A percentile compares a stretch with the other conserved stretches of the same genome.
These are phyloP conservation scores for Mycena capillaripes DNA, from an alignment of 768 basidiomycete genomes.

Conservation along the genomic window DNA sequence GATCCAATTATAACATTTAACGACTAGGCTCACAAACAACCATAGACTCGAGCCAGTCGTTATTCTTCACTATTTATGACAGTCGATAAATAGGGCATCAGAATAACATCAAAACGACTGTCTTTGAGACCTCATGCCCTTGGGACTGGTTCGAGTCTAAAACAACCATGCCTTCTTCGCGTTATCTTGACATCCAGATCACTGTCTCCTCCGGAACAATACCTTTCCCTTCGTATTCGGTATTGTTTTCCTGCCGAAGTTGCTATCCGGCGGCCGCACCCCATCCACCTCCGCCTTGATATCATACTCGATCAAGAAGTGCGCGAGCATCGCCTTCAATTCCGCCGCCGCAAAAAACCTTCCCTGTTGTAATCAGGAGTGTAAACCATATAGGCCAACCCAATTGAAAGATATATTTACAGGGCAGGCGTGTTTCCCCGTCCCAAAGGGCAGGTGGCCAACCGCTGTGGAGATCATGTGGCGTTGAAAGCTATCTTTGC, in stretches of 20 bases:
- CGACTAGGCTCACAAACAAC: too few relatives aligned
- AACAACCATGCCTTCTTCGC: too few relatives aligned
- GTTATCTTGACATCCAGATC: too few relatives aligned
- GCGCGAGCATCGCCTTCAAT: slow-evolving; percentile 62
- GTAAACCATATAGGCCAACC: too few relatives aligned
- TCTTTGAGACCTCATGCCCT: too few relatives aligned
- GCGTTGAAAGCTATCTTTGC: slow-evolving; percentile 35
- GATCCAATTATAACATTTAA: too few relatives aligned
- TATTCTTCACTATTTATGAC: too few relatives aligned
- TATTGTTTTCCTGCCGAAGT: background rate
- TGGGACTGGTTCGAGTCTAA: too few relatives aligned
- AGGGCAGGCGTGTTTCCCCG: slow-evolving; percentile 34
- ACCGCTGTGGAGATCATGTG: slow-evolving; percentile 32
- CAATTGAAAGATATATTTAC: slow-evolving; percentile 26
- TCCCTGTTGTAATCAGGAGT: too few relatives aligned
- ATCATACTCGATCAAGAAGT: slow-evolving; percentile 58
- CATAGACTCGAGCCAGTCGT: too few relatives aligned
- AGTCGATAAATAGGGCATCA: too few relatives aligned
- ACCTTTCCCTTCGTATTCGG: slow-evolving; percentile 13
- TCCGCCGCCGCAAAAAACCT: slow-evolving; percentile 60
- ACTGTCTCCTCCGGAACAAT: slow-evolving; percentile 22
- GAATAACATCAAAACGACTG: too few relatives aligned
- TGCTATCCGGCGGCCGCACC: slow-evolving; percentile 13
- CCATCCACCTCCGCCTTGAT: slow-evolving; percentile 41
- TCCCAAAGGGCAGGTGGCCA: slow-evolving; percentile 32